phyloP scores from a whole-genome alignment of 2,329 filamentous ascomycete genomes.

The Dactylonectria estremocensis region DNA sequence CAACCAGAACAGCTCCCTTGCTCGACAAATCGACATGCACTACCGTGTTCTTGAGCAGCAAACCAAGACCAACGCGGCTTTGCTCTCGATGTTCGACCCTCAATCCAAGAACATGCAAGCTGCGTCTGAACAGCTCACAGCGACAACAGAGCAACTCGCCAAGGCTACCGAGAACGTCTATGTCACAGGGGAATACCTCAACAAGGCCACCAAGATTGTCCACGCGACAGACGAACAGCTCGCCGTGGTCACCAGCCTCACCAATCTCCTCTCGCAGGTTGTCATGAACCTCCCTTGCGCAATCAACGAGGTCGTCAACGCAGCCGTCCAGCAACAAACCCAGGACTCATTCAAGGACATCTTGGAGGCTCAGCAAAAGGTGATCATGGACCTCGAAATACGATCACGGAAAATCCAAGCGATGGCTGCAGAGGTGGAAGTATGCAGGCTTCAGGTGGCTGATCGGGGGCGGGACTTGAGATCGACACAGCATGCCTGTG shows the following conservation, averaged over 20 bases:
- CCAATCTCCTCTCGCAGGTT: constrained; percentile 45
- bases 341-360: constrained; percentile 39
- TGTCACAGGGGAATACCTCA: constrained; percentile 22
- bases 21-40: constrained; percentile 8
- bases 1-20: constrained; percentile 44
- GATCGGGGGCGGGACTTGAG: not conserved
- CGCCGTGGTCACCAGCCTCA: constrained; percentile 32
- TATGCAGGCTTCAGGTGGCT: not conserved
- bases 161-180: constrained; percentile 29
- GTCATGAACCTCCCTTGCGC: constrained; percentile 45
- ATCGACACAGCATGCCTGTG: not conserved
- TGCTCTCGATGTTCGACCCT: constrained; percentile 42
- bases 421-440: constrained; percentile 17
- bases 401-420: constrained; percentile 13
- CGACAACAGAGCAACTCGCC: constrained; percentile 38
- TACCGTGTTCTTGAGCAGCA: constrained; percentile 16
- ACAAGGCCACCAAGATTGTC: constrained; percentile 42
- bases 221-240: constrained; percentile 44
- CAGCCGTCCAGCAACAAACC: constrained; percentile 44
- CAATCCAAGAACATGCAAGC: constrained; percentile 37
- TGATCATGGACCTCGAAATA: constrained; percentile 35
- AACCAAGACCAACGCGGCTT: constrained; percentile 28
- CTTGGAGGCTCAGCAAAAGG: constrained; percentile 41
- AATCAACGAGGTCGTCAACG: constrained; percentile 46
- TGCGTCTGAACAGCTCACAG: constrained; percentile 44